phyloP scores from a whole-genome alignment of 768 basidiomycete species.

The Amanita thiersii region DNA sequence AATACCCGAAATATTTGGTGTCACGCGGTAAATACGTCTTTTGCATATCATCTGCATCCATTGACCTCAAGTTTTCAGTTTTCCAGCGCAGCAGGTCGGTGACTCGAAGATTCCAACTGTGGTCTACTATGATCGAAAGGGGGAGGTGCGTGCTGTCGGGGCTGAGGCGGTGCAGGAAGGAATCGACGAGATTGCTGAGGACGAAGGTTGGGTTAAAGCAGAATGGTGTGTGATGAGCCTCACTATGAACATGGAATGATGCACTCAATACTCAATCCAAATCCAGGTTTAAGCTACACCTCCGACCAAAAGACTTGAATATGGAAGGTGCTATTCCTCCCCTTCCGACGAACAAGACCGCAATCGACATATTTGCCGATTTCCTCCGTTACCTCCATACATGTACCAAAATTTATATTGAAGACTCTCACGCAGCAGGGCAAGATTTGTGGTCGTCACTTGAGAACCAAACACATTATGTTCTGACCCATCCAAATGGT shows the following conservation, averaged over 20 bases:
- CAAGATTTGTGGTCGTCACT: conserved; percentile 28
- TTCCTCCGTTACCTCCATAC: conserved; percentile 31
- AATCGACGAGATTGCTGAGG: conserved; percentile 25
- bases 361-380: conserved; percentile 27
- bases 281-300: conserved; percentile 16
- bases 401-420: conserved; percentile 30
- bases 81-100: conserved; percentile 19
- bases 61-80: conserved; percentile 7
- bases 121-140: conserved; percentile 31
- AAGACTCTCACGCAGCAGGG: conserved; percentile 27
- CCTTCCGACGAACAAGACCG: conserved; percentile 26
- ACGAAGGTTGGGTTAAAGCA: conserved; percentile 31
- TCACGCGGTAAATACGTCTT: conserved; percentile 25
- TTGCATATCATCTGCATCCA: conserved; percentile 5
- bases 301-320: conserved; percentile 11
- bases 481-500: conserved; percentile 43
- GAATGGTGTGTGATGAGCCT: conserved; percentile 25
- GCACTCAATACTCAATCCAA: neutral
- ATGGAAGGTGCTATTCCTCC: conserved; percentile 13
- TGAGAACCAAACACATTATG: conserved; percentile 26
- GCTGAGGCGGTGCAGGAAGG: conserved; percentile 30
- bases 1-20: conserved; percentile 27
- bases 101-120: conserved; percentile 27
- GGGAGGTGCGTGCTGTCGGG: conserved; percentile 26
- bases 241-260: neutral